phyloP scores from a whole-genome alignment of 768 basidiomycete species.

The Exidia glandulosa region DNA sequence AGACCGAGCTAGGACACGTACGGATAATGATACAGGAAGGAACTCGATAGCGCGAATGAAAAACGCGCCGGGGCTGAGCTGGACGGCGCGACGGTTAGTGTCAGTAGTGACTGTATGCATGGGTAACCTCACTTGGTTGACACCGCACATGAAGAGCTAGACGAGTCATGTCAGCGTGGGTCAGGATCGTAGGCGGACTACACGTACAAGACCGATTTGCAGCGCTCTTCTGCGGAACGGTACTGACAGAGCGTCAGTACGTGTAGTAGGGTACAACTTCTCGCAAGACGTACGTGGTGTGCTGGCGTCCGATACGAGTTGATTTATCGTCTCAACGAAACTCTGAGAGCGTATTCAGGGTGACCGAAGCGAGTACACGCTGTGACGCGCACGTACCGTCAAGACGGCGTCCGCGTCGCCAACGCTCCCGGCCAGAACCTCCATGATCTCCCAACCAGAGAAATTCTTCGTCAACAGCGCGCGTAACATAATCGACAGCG shows the following conservation, averaged over 20 bases:
- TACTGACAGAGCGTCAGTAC: neutral
- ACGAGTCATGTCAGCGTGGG: conserved; percentile 33
- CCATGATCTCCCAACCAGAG: conserved; percentile 66
- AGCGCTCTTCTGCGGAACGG: neutral
- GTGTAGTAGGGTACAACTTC: conserved; percentile 1
- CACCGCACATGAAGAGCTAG: conserved; percentile 44
- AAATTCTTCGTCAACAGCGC: conserved; percentile 44
- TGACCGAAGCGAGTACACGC: neutral
- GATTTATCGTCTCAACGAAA: conserved; percentile 37
- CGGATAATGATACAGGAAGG: conserved; percentile 40
- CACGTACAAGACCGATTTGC: neutral
- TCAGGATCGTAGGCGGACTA: neutral
- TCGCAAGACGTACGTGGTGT: conserved; percentile 30
- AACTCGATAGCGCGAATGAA: conserved; percentile 53
- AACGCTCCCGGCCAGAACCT: conserved; percentile 52
- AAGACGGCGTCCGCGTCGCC: conserved; percentile 47
- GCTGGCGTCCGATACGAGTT: conserved; percentile 32
- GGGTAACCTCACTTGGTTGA: too few species aligned
- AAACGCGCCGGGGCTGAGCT: conserved; percentile 63
- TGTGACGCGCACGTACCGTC: conserved; percentile 25
- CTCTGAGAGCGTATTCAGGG: conserved; percentile 26
- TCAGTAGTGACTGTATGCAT: too few species aligned
- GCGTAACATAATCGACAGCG: conserved; percentile 35
- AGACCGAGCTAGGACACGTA: conserved; percentile 2
- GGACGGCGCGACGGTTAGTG: too few species aligned